phyloP scores from a whole-genome alignment of 2,329 filamentous ascomycete species.

The Fusarium albosuccineum region DNA sequence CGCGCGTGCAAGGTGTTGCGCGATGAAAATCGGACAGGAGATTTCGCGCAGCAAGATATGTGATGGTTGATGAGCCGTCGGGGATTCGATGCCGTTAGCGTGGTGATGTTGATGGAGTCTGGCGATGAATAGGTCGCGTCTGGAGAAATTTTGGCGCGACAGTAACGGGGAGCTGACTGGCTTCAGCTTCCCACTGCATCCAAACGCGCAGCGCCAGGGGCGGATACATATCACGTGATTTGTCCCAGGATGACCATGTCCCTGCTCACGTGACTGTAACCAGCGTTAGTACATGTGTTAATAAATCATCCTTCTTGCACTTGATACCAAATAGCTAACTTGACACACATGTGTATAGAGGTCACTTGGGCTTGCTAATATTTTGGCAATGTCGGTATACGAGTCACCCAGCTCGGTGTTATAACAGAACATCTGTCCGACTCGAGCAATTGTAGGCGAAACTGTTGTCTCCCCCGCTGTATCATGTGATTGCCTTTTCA shows the following conservation, averaged over 20 bases:
- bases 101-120: constrained; percentile 47
- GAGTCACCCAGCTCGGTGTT: too few species aligned
- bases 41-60: constrained; percentile 19
- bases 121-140: constrained; percentile 47
- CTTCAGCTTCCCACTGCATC: constrained; percentile 36
- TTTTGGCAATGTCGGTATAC: too few species aligned
- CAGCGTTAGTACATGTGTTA: too few species aligned
- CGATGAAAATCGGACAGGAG: constrained; percentile 11
- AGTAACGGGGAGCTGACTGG: constrained; percentile 29
- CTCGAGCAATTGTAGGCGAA: too few species aligned
- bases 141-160: constrained; percentile 58
- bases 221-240: constrained; percentile 21
- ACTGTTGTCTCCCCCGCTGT: neutral
- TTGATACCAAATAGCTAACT: too few species aligned
- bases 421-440: too few species aligned
- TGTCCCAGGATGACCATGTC: accelerated
- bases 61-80: constrained; percentile 25
- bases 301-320: too few species aligned
- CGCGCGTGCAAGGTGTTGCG: constrained; percentile 27
- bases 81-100: constrained; percentile 38
- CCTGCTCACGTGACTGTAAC: constrained; percentile 16
- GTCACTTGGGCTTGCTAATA: too few species aligned
- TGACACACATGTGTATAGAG: too few species aligned
- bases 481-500: constrained; percentile 28
- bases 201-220: constrained; percentile 31